A percentile compares a stretch with the other conserved stretches of the same genome.
phyloP scores from a whole-genome alignment of 2,329 filamentous ascomycete species.

The Fusarium goolgardi region DNA sequence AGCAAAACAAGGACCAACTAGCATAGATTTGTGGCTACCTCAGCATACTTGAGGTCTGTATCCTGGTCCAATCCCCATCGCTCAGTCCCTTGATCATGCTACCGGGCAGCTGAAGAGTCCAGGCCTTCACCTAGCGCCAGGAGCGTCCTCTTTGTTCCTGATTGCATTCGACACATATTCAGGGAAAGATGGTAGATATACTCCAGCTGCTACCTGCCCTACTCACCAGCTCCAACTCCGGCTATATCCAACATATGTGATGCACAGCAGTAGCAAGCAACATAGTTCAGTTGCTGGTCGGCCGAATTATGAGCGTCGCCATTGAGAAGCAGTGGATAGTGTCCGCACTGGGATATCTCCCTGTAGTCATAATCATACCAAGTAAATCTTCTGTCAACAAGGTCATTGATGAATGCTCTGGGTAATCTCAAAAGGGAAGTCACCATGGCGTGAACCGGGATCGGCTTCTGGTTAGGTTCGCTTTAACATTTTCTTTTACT shows the following conservation, averaged over 20 bases:
- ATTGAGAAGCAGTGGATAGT: neutral
- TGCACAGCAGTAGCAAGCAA: neutral
- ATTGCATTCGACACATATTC: neutral
- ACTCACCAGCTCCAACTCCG: no score
- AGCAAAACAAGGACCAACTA: neutral
- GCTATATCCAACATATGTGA: neutral
- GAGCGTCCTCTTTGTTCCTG: neutral
- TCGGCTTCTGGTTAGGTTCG: no score
- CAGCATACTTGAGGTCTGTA: neutral
- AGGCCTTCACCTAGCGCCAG: neutral
- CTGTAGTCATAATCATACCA: neutral
- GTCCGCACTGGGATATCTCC: neutral
- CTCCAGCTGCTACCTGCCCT: neutral
- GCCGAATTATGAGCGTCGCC: no score
- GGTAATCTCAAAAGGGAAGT: no score
- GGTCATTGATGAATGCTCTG: no score
- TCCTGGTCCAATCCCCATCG: neutral
- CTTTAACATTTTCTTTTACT: neutral
- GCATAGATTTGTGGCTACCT: no score
- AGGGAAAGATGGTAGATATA: neutral
- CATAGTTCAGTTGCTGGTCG: neutral
- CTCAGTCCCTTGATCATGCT: no score
- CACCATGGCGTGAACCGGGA: no score
- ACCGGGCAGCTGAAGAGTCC: neutral
- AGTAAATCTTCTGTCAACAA: neutral